A percentile compares a stretch with the other conserved stretches of the same genome.
Conservation (phyloP, 2,329 filamentous ascomycete species). For the Aspergillus novofumigatus region DNA sequence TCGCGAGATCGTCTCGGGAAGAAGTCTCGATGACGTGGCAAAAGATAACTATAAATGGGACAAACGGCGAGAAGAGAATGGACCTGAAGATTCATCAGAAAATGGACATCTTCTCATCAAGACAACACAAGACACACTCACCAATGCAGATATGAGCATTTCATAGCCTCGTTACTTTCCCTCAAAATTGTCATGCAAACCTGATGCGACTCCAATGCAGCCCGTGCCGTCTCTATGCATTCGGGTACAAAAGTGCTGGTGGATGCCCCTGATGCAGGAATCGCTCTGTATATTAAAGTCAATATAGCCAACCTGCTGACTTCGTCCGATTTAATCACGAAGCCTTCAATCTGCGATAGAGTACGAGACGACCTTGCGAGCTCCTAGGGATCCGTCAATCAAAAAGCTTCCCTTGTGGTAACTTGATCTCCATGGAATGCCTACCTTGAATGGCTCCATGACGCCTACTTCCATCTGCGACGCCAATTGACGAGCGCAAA, state of each 20-base stretch:
- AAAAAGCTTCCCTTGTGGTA: background rate
- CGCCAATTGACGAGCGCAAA: slow-evolving; percentile 26
- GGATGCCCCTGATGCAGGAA: slow-evolving; percentile 28
- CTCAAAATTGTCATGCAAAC: slow-evolving; percentile 23
- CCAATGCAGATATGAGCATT: slow-evolving; percentile 36
- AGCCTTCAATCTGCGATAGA: slow-evolving; percentile 23
- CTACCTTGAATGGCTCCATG: slow-evolving; percentile 29
- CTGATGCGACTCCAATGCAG: slow-evolving; percentile 32
- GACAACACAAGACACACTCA: slow-evolving; percentile 11
- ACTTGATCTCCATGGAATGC: background rate
- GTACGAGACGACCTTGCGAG: slow-evolving; percentile 6
- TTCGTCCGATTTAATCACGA: slow-evolving; percentile 31
- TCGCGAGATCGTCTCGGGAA: slow-evolving; percentile 48
- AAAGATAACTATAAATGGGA: slow-evolving; percentile 49
- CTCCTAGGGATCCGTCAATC: slow-evolving; percentile 3
- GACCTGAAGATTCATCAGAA: slow-evolving; percentile 22
- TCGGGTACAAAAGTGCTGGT: slow-evolving; percentile 31
- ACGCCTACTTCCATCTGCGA: slow-evolving; percentile 24
- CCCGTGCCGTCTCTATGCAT: slow-evolving; percentile 36
- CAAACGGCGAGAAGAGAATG: slow-evolving; percentile 44
- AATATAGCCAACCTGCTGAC: slow-evolving; percentile 34
- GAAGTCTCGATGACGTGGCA: slow-evolving; percentile 51
- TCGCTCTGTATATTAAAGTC: slow-evolving; percentile 39
- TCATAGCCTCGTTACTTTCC: slow-evolving; percentile 23
- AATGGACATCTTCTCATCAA: background rate